Base-by-base conservation (phyloP, 2,329 filamentous ascomycete genomes). In the Scorias spongiosa region DNA sequence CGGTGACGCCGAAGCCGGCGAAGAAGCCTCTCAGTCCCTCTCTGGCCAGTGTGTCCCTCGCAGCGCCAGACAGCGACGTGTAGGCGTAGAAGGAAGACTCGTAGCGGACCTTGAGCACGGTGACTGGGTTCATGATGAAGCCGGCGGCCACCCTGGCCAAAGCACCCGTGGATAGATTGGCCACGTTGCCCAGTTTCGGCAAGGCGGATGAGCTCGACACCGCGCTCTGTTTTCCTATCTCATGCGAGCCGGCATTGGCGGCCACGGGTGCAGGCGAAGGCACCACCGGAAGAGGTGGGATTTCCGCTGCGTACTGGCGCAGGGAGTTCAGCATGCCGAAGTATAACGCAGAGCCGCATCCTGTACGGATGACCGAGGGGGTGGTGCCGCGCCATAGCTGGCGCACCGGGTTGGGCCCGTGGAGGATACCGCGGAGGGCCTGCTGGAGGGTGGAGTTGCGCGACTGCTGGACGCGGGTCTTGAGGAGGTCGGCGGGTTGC, bases 51-150 rank as follows among this genome's bases (percentile, higher is more conserved):
- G 96, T 95, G 52, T 91, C 85, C 29, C 68, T 68, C 1, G 75
- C 78, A 0, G 91, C 91, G 32, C 77, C 71, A 36, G 74, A 64
- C 18, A 96, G 69, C 1, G 85, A 89, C 18, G 74, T 73, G 66
- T 96, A 96, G 2, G 76, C 68, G 66, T 95, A 98, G 38, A 89
- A 68, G 48, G 75, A 87, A 20, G 82, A 89, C 63, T 98, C 91
- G 59, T 93, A 96, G 39, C 91, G 84, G 38, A 96, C 91, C 60
- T 98, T 98, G 57, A 98, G 81, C 39, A 98, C 81, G 1, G 91
- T 98, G 48, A 96, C 76, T 1, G 91, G 91, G 84, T 95, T 96
- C 65, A 96, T 78, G 39, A 93, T 67, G 57, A 95, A 84, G 32
- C 91, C 91, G 0, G 89, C 89, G 42, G 83, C 80, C 1, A 86